Evolutionary conservation across 2,329 filamentous ascomycete species (phyloP).

Genomic region (Aspergillus piperis): DNA sequence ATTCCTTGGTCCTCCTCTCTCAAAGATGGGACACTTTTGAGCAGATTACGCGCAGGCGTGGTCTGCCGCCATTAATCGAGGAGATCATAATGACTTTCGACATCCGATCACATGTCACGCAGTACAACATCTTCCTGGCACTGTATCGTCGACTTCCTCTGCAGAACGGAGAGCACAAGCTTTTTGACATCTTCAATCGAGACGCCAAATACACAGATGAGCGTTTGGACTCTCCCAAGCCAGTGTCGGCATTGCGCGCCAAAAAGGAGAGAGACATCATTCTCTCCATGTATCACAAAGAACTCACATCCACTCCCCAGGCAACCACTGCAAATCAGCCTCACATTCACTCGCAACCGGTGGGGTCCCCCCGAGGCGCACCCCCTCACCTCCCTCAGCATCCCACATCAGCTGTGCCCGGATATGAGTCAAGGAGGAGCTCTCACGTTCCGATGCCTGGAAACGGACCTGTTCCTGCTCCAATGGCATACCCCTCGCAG

Average conservation of each 20-base stretch:
- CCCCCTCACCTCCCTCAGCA: not conserved
- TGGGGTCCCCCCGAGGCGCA: not conserved
- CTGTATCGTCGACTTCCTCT: conserved; percentile 32
- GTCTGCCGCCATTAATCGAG: conserved; percentile 58
- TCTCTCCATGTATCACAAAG: conserved; percentile 6
- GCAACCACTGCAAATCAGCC: not conserved
- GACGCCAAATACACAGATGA: conserved; percentile 14
- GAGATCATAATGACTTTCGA: conserved; percentile 55
- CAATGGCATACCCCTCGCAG: not conserved
- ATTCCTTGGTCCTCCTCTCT: conserved; percentile 50
- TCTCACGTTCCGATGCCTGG: not conserved
- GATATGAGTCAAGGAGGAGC: not conserved
- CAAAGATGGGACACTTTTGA: conserved; percentile 44
- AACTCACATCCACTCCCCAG: not conserved
- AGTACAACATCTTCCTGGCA: conserved; percentile 54
- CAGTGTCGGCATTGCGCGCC: not conserved
- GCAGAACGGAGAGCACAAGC: conserved; percentile 9
- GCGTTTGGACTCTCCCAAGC: not conserved
- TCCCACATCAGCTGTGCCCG: not conserved
- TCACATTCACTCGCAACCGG: not conserved
- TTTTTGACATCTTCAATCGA: conserved; percentile 23
- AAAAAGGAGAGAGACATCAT: not conserved
- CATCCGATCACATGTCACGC: conserved; percentile 55
- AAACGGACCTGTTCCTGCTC: not conserved
- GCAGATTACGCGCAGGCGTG: conserved; percentile 34